phyloP scores from a whole-genome alignment of 345 rosid genomes.

The Corchorus capsularis region DNA sequence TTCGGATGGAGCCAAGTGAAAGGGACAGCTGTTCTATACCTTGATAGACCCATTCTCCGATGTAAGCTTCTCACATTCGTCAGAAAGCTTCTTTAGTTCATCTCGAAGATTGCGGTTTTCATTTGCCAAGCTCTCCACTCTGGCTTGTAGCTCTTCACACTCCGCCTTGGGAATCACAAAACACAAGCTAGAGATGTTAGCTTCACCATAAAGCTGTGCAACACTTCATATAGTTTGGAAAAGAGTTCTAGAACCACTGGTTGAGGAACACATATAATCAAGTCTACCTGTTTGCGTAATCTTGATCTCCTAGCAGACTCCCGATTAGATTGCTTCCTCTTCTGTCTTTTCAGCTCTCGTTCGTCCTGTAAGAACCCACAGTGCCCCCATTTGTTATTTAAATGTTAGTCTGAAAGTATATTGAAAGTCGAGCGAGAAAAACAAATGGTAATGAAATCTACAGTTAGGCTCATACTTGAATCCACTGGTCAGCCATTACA shows the following conservation, averaged over 20 bases:
- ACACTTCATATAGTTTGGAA: neutral
- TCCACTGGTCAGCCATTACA: slow-evolving; percentile 58
- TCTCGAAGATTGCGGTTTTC: slow-evolving; percentile 74
- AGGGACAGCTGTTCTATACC: slow-evolving; percentile 35
- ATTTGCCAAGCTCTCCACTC: slow-evolving; percentile 61
- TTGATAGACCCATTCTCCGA: slow-evolving; percentile 80
- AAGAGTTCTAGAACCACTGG: neutral
- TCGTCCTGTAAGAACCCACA: slow-evolving; percentile 63
- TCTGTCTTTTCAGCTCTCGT: slow-evolving; percentile 88
- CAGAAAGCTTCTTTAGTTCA: slow-evolving; percentile 79
- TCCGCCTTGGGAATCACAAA: slow-evolving; percentile 55
- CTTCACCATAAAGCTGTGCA: neutral
- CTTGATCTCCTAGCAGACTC: slow-evolving; percentile 98
- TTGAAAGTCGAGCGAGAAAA: neutral
- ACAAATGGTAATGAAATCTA: neutral
- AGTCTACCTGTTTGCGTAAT: slow-evolving; percentile 86
- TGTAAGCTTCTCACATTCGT: slow-evolving; percentile 86
- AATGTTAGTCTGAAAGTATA: neutral
- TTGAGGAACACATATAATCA: neutral
- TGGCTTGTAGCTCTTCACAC: slow-evolving; percentile 87
- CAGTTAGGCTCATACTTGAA: slow-evolving; percentile 47
- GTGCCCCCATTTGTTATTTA: neutral
- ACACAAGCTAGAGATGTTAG: neutral
- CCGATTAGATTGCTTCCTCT: slow-evolving; percentile 95
- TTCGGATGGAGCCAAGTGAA: neutral